These are phyloP conservation scores for Amoebophrya sp. DNA, from an alignment of 169 alveolate genomes.

Conservation along the genomic window DNA sequence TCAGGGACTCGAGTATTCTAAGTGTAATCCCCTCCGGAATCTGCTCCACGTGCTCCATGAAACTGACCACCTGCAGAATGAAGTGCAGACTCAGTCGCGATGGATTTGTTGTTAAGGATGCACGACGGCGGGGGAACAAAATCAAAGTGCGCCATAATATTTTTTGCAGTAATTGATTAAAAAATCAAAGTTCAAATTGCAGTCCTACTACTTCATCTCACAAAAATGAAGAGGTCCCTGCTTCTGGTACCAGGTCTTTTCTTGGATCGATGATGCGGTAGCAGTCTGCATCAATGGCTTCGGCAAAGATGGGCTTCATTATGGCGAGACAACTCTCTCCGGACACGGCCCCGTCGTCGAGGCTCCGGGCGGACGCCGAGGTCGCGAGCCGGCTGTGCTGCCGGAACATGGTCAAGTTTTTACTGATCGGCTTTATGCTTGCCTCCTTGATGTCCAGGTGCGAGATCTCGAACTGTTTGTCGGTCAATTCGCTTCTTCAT, in stretches of 20 bases:
- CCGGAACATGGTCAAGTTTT: neutral
- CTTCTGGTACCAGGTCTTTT: neutral
- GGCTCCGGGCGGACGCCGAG: neutral
- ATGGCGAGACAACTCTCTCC: neutral
- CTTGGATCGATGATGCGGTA: neutral
- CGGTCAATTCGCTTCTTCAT: no score
- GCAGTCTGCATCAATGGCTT: neutral
- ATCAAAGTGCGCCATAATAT: no score
- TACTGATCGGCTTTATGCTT: neutral
- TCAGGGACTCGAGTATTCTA: neutral
- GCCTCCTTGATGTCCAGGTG: neutral
- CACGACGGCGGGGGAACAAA: no score
- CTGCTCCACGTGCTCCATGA: constrained; percentile 17
- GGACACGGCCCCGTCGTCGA: neutral
- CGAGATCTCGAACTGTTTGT: neutral
- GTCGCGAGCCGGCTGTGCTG: neutral
- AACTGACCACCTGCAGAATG: neutral
- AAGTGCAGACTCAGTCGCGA: no score
- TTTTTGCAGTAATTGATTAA: no score
- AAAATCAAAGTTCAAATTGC: no score
- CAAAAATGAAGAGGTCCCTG: no score
- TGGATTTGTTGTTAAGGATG: no score
- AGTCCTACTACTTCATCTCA: no score
- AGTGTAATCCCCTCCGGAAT: neutral
- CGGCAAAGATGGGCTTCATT: constrained; percentile 6